These are phyloP conservation scores for Striga asiatica DNA, from an alignment of 257 asterid genomes.

Conservation along the genomic window DNA sequence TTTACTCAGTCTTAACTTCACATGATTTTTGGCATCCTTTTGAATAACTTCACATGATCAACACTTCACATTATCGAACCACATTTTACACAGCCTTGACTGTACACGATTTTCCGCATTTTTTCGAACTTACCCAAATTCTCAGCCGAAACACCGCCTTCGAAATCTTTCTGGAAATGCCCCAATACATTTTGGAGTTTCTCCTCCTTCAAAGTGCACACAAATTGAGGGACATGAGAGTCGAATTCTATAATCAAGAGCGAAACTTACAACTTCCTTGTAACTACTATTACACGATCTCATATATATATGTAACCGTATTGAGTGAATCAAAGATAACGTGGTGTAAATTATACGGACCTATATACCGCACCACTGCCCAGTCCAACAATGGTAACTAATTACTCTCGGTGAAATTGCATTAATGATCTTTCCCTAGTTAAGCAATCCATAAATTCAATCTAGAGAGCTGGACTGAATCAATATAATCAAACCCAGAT, in stretches of 20 bases:
- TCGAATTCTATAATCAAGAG: conserved; percentile 5
- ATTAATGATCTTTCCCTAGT: conserved; percentile 5
- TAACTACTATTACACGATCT: no score
- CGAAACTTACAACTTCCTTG: conserved; percentile 1
- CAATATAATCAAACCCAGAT: not conserved
- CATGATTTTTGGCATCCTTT: no score
- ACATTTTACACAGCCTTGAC: not conserved
- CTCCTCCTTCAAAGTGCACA: conserved; percentile 50
- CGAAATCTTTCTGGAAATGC: conserved; percentile 86
- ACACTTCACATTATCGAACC: conserved; percentile 20
- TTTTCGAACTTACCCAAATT: conserved; percentile 64
- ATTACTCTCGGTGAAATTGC: conserved; percentile 1
- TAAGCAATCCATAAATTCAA: conserved; percentile 14
- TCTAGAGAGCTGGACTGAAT: not conserved
- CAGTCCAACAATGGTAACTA: conserved; percentile 10
- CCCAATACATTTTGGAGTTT: conserved; percentile 79
- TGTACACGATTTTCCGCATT: conserved; percentile 16
- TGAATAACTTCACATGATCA: no score
- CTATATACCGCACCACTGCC: conserved; percentile 1
- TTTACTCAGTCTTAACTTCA: no score
- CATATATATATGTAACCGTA: not conserved
- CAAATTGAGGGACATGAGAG: conserved; percentile 23
- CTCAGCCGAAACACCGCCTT: conserved; percentile 77
- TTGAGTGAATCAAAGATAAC: not conserved
- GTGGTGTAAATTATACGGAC: conserved; percentile 8